Conservation (phyloP, 2,329 filamentous ascomycete species). For the Ceratocystis lukuohia region DNA sequence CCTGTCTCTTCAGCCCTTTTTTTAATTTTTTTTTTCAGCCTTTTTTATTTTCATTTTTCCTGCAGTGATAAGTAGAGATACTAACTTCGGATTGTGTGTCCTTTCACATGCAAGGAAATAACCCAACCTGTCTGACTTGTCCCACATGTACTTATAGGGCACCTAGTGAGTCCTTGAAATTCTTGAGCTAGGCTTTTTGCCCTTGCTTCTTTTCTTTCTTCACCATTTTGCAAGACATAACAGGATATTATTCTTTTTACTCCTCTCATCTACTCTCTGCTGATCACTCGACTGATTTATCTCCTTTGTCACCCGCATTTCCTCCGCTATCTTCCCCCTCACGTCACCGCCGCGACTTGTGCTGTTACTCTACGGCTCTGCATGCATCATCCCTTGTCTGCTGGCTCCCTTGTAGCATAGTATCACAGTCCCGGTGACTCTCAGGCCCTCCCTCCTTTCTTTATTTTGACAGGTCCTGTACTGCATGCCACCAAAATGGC, state of each 20-base stretch:
- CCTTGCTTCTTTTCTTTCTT: not conserved
- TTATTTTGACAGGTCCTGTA: not conserved
- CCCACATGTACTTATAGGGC: not conserved
- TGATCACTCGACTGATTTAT: not conserved
- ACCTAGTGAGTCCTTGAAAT: not conserved
- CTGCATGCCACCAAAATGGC: slow-evolving; percentile 6
- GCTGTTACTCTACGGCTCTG: not conserved
- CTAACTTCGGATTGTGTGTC: not conserved
- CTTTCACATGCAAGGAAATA: not conserved
- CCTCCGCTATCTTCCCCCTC: not conserved
- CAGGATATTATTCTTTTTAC: not conserved
- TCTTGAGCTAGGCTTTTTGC: not conserved
- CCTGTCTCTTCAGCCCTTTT: not conserved
- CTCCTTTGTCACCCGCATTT: not conserved
- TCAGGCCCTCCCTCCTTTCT: not conserved
- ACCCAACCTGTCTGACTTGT: not conserved
- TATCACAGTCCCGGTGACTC: not conserved
- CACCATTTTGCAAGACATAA: not conserved
- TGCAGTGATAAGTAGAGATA: not conserved
- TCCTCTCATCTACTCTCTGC: not conserved
- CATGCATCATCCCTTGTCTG: not conserved
- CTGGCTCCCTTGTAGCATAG: not conserved
- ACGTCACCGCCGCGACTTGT: not conserved
- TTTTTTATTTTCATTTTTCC: not conserved
- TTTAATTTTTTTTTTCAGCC: not conserved